Conservation (phyloP, 1,284 basidiomycete genomes). For the Puccinia coronata region DNA sequence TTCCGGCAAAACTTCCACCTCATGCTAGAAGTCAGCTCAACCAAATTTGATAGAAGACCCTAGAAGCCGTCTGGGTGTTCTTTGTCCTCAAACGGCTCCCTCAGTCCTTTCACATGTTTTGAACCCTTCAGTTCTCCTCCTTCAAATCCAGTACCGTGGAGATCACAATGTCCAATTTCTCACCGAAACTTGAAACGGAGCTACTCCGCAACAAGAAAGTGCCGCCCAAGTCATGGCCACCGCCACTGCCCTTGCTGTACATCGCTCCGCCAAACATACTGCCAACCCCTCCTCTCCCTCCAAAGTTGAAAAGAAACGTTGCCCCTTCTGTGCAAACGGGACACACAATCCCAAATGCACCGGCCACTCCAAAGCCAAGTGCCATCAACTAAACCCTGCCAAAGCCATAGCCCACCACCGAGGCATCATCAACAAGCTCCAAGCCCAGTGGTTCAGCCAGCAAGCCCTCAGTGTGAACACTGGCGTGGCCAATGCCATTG, state of each 20-base stretch:
- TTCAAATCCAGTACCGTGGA: too few relatives aligned
- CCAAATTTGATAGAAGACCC: neutral
- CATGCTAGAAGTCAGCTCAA: neutral
- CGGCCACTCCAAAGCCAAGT: too few relatives aligned
- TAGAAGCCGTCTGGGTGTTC: neutral
- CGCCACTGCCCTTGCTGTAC: neutral
- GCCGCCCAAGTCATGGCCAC: neutral
- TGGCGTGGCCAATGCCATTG: too few relatives aligned
- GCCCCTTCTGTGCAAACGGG: neutral
- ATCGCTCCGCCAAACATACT: too few relatives aligned
- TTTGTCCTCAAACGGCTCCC: conserved; percentile 2
- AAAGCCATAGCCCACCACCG: neutral
- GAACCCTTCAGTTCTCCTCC: too few relatives aligned
- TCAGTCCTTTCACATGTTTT: neutral
- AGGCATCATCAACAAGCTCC: neutral
- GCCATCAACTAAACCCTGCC: too few relatives aligned
- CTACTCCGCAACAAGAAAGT: neutral
- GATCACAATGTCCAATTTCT: neutral
- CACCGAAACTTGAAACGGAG: neutral
- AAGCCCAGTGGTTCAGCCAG: too few relatives aligned
- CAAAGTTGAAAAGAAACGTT: too few relatives aligned
- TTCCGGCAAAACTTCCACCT: too few relatives aligned
- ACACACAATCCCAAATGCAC: too few relatives aligned
- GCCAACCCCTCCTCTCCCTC: too few relatives aligned
- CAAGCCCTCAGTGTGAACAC: neutral